Evolutionary conservation across 768 basidiomycete species (phyloP), one percentile per base, ranked within the genome.

Genomic region (Tephrocybe sp.): DNA sequence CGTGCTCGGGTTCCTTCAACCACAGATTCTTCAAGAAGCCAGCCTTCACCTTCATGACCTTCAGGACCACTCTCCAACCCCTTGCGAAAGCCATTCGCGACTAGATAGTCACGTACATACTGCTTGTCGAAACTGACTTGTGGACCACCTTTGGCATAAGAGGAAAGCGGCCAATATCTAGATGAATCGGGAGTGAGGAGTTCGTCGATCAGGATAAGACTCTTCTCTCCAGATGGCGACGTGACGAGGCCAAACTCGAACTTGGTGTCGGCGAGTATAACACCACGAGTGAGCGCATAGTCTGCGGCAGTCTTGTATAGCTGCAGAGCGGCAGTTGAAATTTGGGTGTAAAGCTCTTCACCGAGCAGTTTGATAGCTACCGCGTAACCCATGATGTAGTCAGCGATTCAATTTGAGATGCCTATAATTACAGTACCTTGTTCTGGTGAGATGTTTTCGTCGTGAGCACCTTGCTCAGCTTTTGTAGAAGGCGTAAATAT

Each of bases 81-180:
- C 63, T 87, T 88, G 57, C 69, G 73, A 63, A 90, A 93, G 0
- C 92, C 92, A 6, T 73, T 70, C 22, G 70, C 62, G 10, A 85
- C 85, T 23, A 99, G 72, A 86, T 92, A 92, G 64, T 98, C 95
- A 16, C 97, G 76, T 49, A 98, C 71, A 62, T 89, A 98, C 69
- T 99, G 97, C 71, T 98, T 99, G 67, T 98, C 97, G 62, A 97
- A 98, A 62, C 92, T 92, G 16, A 87, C 82, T 68, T 97, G 96
- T 0, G 84, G 63, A 32, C 78, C 73, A 4, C 95, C 97, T 3
- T 83, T 75, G 26, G 70, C 68, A 69, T 97, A 98, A 2, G 73
- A 78, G 4, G 73, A 76, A 5, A 85, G 72, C 1, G 94, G 91
- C 97, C 97, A 98, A 73, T 98, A 99, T 30, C 96, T 82, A 14